These are phyloP conservation scores for Geotrichum reessii DNA, from an alignment of 1,139 yeast species.

Conservation along the genomic window DNA sequence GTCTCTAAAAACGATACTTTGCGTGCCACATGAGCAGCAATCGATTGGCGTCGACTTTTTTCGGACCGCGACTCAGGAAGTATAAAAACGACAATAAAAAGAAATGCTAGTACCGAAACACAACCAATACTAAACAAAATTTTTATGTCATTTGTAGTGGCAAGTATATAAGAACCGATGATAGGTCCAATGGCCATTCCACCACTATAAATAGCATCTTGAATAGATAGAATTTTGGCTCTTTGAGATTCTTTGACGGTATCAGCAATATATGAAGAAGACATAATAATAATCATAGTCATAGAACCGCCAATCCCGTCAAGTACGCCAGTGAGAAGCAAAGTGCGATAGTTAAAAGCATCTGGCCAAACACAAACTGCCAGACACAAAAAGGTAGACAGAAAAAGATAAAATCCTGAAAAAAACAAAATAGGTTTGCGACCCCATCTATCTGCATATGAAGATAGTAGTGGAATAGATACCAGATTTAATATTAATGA, in stretches of 20 bases:
- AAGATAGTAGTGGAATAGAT: constrained; percentile 42
- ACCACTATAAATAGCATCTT: constrained; percentile 51
- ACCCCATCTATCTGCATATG: constrained; percentile 61
- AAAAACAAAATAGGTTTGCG: constrained; percentile 46
- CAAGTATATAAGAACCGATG: constrained; percentile 43
- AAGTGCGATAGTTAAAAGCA: constrained; percentile 36
- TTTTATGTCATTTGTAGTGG: constrained; percentile 25
- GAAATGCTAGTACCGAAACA: constrained; percentile 24
- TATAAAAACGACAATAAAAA: constrained; percentile 38
- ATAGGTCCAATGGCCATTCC: constrained; percentile 65
- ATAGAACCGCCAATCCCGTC: constrained; percentile 52
- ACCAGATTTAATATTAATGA: constrained; percentile 25
- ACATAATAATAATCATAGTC: constrained; percentile 46
- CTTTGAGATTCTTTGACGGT: constrained; percentile 52
- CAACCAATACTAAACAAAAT: constrained; percentile 29
- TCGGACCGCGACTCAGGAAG: constrained; percentile 56
- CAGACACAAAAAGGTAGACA: constrained; percentile 28
- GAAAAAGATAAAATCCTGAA: constrained; percentile 26
- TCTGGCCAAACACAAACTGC: constrained; percentile 28
- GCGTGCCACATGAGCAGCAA: constrained; percentile 11
- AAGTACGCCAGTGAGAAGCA: constrained; percentile 39
- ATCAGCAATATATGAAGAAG: constrained; percentile 60
- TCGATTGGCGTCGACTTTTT: constrained; percentile 43
- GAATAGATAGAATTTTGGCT: constrained; percentile 50
- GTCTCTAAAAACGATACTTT: background rate